phyloP scores from a whole-genome alignment of 331 rosid species.

The Acacia pycnantha region DNA sequence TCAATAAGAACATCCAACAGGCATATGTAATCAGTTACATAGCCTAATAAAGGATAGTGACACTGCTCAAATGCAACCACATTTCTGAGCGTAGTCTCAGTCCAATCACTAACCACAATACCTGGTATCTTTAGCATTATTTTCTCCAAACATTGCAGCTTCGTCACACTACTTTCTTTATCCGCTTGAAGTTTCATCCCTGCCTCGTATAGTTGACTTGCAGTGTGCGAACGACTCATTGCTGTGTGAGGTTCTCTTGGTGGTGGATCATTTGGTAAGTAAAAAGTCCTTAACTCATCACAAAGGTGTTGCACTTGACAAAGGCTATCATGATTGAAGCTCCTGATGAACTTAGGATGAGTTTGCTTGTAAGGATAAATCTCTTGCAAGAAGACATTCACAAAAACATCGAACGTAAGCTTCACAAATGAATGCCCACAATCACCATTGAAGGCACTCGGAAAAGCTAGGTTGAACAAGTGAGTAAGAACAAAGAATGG shows the following conservation, averaged over 20 bases:
- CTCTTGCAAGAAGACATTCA: background rate
- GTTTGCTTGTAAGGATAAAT: background rate
- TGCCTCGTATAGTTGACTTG: slow-evolving; percentile 13
- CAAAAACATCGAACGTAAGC: background rate
- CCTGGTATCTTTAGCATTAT: slow-evolving; percentile 3
- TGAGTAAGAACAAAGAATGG: slow-evolving; percentile 18
- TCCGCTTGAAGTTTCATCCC: slow-evolving; percentile 8
- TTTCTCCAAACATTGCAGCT: background rate
- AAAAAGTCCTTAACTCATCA: background rate
- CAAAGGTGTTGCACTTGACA: background rate
- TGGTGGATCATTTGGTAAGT: background rate
- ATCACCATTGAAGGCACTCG: background rate
- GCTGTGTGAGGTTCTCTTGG: background rate
- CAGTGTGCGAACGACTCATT: background rate
- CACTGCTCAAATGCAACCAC: background rate
- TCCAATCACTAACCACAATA: background rate
- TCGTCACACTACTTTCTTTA: background rate
- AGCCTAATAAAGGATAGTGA: background rate
- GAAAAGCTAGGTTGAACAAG: background rate
- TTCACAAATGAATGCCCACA: background rate
- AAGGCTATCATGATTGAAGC: background rate
- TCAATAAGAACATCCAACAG: slow-evolving; percentile 13
- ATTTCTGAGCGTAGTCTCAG: slow-evolving; percentile 12
- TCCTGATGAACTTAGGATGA: background rate
- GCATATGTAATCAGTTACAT: background rate